A percentile compares a stretch with the other conserved stretches of the same genome.
These are phyloP conservation scores for Populus trichocarpa DNA, from an alignment of 441 rosid genomes.

Conservation along the genomic window DNA sequence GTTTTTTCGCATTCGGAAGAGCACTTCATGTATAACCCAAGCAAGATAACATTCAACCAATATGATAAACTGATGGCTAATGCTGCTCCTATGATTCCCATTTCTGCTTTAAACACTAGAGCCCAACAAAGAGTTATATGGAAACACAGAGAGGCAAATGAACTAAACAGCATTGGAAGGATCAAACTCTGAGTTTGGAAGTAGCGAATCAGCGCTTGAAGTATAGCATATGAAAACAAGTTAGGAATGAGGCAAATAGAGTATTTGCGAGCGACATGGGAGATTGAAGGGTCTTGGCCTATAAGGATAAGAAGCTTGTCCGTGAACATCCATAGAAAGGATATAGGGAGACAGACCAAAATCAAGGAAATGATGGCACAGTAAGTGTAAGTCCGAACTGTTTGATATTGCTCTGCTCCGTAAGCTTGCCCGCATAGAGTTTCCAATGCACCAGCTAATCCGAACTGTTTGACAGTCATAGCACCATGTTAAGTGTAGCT, in stretches of 20 bases:
- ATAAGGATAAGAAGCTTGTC: slow-evolving; percentile 29
- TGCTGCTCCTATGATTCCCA: slow-evolving; percentile 29
- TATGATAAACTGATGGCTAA: slow-evolving; percentile 20
- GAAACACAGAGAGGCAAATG: slow-evolving; percentile 19
- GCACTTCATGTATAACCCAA: slow-evolving; percentile 24
- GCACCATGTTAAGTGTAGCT: not conserved
- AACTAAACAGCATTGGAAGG: slow-evolving; percentile 25
- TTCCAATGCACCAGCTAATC: slow-evolving; percentile 38
- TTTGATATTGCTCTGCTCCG: slow-evolving; percentile 30
- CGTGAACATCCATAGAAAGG: slow-evolving; percentile 29
- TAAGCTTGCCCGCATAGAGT: slow-evolving; percentile 40
- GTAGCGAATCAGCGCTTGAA: slow-evolving; percentile 26
- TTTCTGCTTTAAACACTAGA: slow-evolving; percentile 25
- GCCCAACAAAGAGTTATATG: slow-evolving; percentile 42
- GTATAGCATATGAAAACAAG: slow-evolving; percentile 26
- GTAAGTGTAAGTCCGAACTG: slow-evolving; percentile 31
- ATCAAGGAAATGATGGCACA: slow-evolving; percentile 23
- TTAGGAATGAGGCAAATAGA: slow-evolving; percentile 33
- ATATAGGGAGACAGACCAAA: slow-evolving; percentile 25
- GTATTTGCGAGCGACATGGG: slow-evolving; percentile 17
- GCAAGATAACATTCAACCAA: slow-evolving; percentile 33
- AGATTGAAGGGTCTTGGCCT: slow-evolving; percentile 35
- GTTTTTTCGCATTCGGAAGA: slow-evolving; percentile 26
- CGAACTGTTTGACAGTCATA: slow-evolving; percentile 20
- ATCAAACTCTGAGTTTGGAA: slow-evolving; percentile 33